Percentiles rank a stretch among this genome's conserved stretches.
phyloP scores from a whole-genome alignment of 345 rosid genomes.

The Rhizophora mangle region DNA sequence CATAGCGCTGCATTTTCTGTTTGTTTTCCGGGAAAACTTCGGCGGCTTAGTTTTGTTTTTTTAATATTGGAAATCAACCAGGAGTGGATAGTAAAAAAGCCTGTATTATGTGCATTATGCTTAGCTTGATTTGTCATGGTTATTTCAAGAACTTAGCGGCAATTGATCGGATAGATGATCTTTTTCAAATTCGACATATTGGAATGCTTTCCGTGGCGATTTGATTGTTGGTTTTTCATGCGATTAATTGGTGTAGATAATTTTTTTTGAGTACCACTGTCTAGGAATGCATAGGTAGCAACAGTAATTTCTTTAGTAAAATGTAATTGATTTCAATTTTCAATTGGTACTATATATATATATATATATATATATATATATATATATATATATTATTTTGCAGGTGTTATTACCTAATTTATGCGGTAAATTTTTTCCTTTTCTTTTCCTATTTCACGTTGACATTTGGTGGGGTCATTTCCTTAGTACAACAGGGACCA shows the following conservation, averaged over 20 bases:
- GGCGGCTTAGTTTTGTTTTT: not conserved
- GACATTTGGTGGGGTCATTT: not conserved
- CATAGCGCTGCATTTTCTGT: not conserved
- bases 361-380: too few species aligned
- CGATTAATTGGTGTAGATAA: not conserved
- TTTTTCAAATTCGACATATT: not conserved
- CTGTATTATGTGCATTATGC: not conserved
- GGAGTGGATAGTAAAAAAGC: not conserved
- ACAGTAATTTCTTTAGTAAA: not conserved
- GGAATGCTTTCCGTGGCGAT: not conserved
- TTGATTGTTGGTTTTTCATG: not conserved
- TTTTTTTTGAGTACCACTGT: too few species aligned
- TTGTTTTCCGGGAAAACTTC: slow-evolving; percentile 13
- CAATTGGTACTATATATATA: too few species aligned
- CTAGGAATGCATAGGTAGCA: too few species aligned
- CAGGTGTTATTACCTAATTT: too few species aligned
- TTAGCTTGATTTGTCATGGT: slow-evolving; percentile 6
- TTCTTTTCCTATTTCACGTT: not conserved
- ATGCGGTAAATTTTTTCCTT: too few species aligned
- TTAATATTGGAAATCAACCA: slow-evolving; percentile 25
- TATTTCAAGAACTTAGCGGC: slow-evolving; percentile 8
- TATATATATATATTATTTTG: too few species aligned
- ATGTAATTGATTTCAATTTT: too few species aligned
- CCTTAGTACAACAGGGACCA: not conserved
- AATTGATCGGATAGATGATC: not conserved